Evolutionary conservation across 345 rosid genomes (phyloP), one percentile per base, ranked within the genome.

Genomic region (Noccaea bulbosa): DNA sequence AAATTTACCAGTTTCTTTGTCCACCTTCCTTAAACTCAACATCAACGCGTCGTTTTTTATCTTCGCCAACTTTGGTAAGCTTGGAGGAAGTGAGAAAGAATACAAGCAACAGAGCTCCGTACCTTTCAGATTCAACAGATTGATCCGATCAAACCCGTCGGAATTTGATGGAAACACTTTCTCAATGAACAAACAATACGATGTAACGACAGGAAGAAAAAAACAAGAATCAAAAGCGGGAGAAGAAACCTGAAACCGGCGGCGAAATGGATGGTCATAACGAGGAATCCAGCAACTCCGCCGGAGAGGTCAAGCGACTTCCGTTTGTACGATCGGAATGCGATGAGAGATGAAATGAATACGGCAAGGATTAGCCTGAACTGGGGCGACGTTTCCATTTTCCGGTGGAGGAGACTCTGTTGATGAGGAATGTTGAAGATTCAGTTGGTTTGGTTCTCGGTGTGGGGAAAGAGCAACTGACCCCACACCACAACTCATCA

Each of bases 11-110:
- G 74, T 93, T 87, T 68, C 99, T 79, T 77, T 93, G 98, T 2
- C 98, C 98, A 5, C 98, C 95, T 73, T 91, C 93, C 78, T 89
- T 94, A 67, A 91, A 94, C 39, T 89, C 95, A 63, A 84, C 86
- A 67, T 89, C 97, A 24, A 91, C 77, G 17, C 61, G 80, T 59
- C 87, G 84, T 85, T 94, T 94, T 83, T 80, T 91, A 44, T 89
- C 96, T 77, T 82, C 87, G 5, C 99, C 99, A 46, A 91, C 83
- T 66, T 89, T 91, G 7, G 99, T 94, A 49, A 91, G 90, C 88
- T 84, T 91, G 24, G 99, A 94, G 0, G 99, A 94, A 52, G 86
- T 70, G 47, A 94, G 78, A 70, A 89, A 94, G 87, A 94, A 94
- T 0, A 74, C 89, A 0, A 94, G 86, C 69, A 94, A 62, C 66